Conservation (phyloP, 371 early-diverging fungal genomes). For the Coemansia sp. region DNA sequence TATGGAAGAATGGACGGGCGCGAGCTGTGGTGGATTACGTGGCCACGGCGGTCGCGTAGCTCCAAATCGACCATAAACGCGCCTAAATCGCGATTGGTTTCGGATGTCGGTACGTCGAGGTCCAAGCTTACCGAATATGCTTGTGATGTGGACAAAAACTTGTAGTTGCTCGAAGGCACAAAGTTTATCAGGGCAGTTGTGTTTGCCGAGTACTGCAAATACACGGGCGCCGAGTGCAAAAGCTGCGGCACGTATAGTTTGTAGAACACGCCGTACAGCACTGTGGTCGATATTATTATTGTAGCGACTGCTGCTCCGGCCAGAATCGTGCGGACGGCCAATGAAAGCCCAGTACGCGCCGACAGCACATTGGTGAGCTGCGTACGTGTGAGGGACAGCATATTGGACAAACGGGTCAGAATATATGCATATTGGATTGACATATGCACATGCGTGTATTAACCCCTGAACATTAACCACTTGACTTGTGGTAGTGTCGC, state of each 20-base stretch:
- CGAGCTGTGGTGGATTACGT: constrained; percentile 56
- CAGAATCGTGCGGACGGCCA: constrained; percentile 19
- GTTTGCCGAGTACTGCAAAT: constrained; percentile 55
- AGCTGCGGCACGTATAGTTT: constrained; percentile 59
- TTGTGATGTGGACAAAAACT: constrained; percentile 65
- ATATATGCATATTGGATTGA: background rate
- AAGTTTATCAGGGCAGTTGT: constrained; percentile 25
- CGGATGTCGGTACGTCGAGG: constrained; percentile 78
- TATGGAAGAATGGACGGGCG: constrained; percentile 78
- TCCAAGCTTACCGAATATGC: constrained; percentile 72
- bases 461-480: background rate
- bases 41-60: constrained; percentile 58
- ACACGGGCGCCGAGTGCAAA: constrained; percentile 56
- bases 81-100: constrained; percentile 72
- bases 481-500: background rate
- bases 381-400: background rate
- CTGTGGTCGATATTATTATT: constrained; percentile 50
- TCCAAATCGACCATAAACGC: constrained; percentile 84
- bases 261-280: constrained; percentile 57
- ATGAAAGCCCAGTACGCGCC: constrained; percentile 24
- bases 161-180: constrained; percentile 49
- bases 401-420: background rate
- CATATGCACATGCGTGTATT: background rate
- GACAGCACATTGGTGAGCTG: constrained; percentile 20
- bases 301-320: constrained; percentile 34